Evolutionary conservation across 1,284 basidiomycete genomes (phyloP).

Genomic region (Ustilago curta): DNA sequence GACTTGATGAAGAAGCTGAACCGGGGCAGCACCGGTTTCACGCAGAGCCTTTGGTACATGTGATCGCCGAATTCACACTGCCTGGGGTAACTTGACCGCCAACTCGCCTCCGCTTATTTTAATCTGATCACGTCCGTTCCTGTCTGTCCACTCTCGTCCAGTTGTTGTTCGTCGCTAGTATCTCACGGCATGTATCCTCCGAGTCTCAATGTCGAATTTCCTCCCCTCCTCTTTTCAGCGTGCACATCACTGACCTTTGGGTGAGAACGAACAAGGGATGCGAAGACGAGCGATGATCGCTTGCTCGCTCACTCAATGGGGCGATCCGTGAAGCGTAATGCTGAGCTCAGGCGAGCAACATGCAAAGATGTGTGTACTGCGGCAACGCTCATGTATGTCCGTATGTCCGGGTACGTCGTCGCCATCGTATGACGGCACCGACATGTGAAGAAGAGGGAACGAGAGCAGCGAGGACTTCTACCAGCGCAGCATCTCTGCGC

Average conservation of each 20-base stretch:
- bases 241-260: not conserved
- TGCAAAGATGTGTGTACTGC: not conserved
- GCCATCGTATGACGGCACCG: not conserved
- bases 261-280: not conserved
- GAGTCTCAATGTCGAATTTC: not conserved
- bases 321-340: too few relatives aligned
- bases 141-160: too few relatives aligned
- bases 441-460: not conserved
- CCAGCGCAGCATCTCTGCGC: not conserved
- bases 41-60: constrained; percentile 46
- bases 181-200: not conserved
- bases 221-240: not conserved
- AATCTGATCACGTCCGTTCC: not conserved
- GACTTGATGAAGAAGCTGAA: constrained; percentile 33
- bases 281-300: not conserved
- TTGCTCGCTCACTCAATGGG: too few relatives aligned
- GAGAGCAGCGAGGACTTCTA: not conserved
- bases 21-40: constrained; percentile 8
- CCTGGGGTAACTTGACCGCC: too few relatives aligned
- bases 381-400: not conserved
- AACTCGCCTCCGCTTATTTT: not conserved
- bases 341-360: not conserved
- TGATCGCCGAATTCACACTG: constrained; percentile 1
- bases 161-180: too few relatives aligned
- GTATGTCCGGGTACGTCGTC: not conserved